These are phyloP conservation scores for Hordeum pubiflorum DNA, from an alignment of 202 grass and related monocot species.

Conservation along the genomic window DNA sequence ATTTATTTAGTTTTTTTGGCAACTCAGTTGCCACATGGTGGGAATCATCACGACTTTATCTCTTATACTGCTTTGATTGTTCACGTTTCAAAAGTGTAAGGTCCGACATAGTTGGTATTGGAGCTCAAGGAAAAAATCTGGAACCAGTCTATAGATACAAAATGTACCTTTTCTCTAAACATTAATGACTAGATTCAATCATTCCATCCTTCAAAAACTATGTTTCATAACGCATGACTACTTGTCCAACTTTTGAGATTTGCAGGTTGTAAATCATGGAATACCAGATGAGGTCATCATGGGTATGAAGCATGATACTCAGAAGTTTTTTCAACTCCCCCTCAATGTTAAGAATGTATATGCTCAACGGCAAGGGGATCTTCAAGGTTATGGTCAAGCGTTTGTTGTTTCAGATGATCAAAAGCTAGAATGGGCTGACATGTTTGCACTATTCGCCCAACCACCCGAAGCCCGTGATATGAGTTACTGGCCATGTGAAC, in stretches of 20 bases:
- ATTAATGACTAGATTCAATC: not conserved
- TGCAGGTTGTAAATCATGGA: conserved; percentile 48
- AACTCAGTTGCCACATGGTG: not conserved
- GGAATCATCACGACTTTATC: not conserved
- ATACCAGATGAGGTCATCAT: conserved; percentile 26
- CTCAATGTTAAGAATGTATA: conserved; percentile 29
- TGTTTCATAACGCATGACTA: not conserved
- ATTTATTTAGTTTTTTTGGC: not conserved
- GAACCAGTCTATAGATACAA: not conserved
- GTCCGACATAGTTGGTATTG: not conserved
- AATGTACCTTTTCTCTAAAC: not conserved
- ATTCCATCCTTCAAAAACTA: not conserved
- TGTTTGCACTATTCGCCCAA: conserved; percentile 16
- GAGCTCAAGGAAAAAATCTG: not conserved
- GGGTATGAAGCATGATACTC: conserved; percentile 15
- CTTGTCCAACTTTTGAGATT: not conserved
- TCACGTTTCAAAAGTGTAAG: not conserved
- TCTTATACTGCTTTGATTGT: not conserved
- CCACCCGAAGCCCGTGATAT: conserved; percentile 34
- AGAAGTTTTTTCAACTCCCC: conserved; percentile 32
- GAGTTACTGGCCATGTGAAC: conserved; percentile 33
- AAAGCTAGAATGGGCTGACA: conserved; percentile 30
- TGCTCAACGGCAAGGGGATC: conserved; percentile 17
- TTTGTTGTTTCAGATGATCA: conserved; percentile 16
- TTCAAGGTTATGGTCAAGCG: conserved; percentile 47